A percentile compares a stretch with the other conserved stretches of the same genome.
phyloP scores from a whole-genome alignment of 768 basidiomycete genomes.

The Chlorophyllum brunneum region DNA sequence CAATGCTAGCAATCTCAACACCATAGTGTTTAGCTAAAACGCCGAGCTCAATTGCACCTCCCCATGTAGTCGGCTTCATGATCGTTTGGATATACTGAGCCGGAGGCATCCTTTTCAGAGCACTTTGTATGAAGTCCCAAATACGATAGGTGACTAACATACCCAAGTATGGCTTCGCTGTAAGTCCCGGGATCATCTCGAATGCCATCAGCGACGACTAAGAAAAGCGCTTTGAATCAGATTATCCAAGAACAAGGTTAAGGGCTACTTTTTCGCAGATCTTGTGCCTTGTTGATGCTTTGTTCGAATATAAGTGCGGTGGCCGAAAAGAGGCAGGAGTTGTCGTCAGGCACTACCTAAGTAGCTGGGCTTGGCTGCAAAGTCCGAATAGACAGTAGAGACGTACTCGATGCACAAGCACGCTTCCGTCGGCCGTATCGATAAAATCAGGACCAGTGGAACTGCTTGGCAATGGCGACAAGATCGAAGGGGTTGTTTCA shows the following conservation, averaged over 20 bases:
- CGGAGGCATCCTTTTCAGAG: conserved; percentile 41
- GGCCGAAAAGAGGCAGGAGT: conserved; percentile 90
- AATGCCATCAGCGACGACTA: conserved; percentile 86
- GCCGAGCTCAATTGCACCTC: conserved; percentile 91
- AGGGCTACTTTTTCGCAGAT: conserved; percentile 68
- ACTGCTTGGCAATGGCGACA: conserved; percentile 12
- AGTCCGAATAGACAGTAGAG: neutral
- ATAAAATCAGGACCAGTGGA: conserved; percentile 51
- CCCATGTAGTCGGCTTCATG: conserved; percentile 79
- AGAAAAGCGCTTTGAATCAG: neutral
- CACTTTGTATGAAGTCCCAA: neutral
- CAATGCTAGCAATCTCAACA: conserved; percentile 86
- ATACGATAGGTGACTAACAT: conserved; percentile 10
- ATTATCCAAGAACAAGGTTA: conserved; percentile 2
- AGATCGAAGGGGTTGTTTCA: conserved; percentile 8
- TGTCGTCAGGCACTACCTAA: conserved; percentile 94
- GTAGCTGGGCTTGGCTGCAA: neutral
- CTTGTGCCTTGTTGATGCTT: conserved; percentile 62
- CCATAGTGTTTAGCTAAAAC: conserved; percentile 79
- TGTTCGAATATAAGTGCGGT: conserved; percentile 85
- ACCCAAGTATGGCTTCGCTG: conserved; percentile 88
- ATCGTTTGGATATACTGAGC: conserved; percentile 79
- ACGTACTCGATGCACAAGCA: conserved; percentile 69
- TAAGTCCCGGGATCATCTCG: conserved; percentile 66
- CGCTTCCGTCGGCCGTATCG: conserved; percentile 50